Evolutionary conservation across 345 rosid species (phyloP), one percentile per base, ranked within the genome.

Genomic region (Eucalyptus polyanthemos): DNA sequence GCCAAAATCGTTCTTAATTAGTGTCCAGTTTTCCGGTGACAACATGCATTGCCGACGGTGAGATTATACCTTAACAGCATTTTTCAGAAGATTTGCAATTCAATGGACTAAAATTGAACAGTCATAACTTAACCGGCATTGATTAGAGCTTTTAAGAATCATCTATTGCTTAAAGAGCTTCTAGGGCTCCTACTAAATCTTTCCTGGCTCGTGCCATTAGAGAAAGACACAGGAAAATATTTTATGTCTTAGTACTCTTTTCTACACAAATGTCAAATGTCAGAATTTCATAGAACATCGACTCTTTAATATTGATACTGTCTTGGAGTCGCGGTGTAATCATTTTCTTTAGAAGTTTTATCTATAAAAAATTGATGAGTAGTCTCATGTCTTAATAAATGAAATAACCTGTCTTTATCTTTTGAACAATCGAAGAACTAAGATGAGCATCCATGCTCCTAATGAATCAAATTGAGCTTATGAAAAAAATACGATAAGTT

Each of bases 301-400:
- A 60, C 0, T 1, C 31, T 60, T 27, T 60, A 60, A 60, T 1
- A 60, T 60, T 60, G 29, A 60, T 25, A 27, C 1, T 56, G 15
- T 27, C 67, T 3, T 11, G 67, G 67, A 60, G 31, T 60, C 14
- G 1, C 3, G 0, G 31, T 0, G 31, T 1, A 2, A 60, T 0
- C n/a, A 12, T 5, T 60, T 60, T 60, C n/a, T 12, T 27, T 60
- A 24, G 10, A 56, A 9, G 29, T 24, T 0, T 11, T 0, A 60
- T 60, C 31, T 60, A 60, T 60, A 56, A 56, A 56, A 56, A 56
- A 56, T 56, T 60, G 67, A 2, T 27, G 15, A 6, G 8, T 25
- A 60, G 11, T 53, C 2, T 53, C 58, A 25, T 60, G 67, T 60
- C 67, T 60, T 60, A 27, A 60, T 60, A 27, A 12, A 60, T 25